Evolutionary conservation across 140 eudicot species (phyloP), one percentile per base, ranked within the genome.

Genomic region (Ambrosia hybrid): DNA sequence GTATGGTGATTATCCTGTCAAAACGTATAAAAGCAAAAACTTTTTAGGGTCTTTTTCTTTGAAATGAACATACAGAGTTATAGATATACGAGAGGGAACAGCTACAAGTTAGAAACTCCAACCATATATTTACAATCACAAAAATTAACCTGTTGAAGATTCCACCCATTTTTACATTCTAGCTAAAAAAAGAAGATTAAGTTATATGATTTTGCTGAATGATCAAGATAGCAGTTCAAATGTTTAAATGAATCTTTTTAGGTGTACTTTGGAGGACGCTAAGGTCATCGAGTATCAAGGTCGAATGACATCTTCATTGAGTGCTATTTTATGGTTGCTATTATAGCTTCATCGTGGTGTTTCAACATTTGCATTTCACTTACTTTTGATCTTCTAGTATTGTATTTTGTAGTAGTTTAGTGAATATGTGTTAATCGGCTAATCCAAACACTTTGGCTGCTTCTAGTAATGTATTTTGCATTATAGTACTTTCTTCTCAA

Each of bases 1-100:
- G 97, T 72, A 91, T 79, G 45, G 92, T 88, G 78, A 91, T 83
- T 79, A 91, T 76, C 97, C 99, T 95, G 91, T 67, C 67, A 21
- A 79, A 79, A 75, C 26, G 52, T 6, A 49, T 11, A 43, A 74
- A 52, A 63, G 48, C 7, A 11, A 26, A 39, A 21, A 38, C 71
- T 11, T 37, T 63, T 63, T 36, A 52, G 39, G 57, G 7, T 39
- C n/a, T 57, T 51, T 64, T 34, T 17, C 37, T 17, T 68, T 38
- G 8, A n/a, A 76, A 58, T 8, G 74, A 68, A 51, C 51, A 5
- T 56, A 16, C 21, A 33, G 26, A n/a, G 53, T n/a, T n/a, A 49
- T 37, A 21, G 30, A 21, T 21, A 21, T 21, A 21, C 30, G 30
- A 94, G 96, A 72, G 97, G 88, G 76, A 97, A 90, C n/a, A 94